A percentile compares a stretch with the other conserved stretches of the same genome.
These are phyloP conservation scores for Sporisorium sorghi DNA, from an alignment of 1,284 basidiomycete species.

Conservation along the genomic window DNA sequence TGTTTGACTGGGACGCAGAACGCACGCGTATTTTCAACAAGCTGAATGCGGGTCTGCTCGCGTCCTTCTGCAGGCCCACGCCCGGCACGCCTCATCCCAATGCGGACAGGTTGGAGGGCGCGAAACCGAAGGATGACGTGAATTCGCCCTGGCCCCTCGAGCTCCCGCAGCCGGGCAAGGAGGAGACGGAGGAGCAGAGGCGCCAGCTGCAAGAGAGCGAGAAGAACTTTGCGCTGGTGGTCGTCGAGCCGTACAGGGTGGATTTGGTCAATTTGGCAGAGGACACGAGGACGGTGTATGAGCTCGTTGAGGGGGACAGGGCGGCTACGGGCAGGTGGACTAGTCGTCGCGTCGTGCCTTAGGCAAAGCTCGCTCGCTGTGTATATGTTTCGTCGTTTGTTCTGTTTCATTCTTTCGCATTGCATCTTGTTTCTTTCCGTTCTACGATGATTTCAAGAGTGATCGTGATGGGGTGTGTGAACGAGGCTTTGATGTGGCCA, in stretches of 20 bases:
- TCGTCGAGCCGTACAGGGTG: slow-evolving; percentile 67
- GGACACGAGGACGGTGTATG: slow-evolving; percentile 63
- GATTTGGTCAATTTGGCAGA: slow-evolving; percentile 66
- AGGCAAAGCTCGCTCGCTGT: not conserved
- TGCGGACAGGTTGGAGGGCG: slow-evolving; percentile 13
- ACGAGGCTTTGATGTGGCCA: no score
- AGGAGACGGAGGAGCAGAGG: slow-evolving; percentile 64
- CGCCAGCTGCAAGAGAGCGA: slow-evolving; percentile 56
- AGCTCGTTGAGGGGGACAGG: slow-evolving; percentile 32
- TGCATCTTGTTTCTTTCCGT: not conserved
- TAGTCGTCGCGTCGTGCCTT: slow-evolving; percentile 64
- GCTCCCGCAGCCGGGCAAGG: slow-evolving; percentile 60
- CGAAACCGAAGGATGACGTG: slow-evolving; percentile 38
- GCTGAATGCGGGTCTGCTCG: slow-evolving; percentile 67
- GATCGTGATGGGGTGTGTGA: no score
- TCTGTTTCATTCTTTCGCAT: not conserved
- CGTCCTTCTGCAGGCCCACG: slow-evolving; percentile 68
- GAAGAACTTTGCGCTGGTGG: slow-evolving; percentile 65
- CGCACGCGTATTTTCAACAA: slow-evolving; percentile 68
- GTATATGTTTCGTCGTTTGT: not conserved
- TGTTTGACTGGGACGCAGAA: slow-evolving; percentile 69
- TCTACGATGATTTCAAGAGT: no score
- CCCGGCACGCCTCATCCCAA: slow-evolving; percentile 65
- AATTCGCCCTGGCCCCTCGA: slow-evolving; percentile 60
- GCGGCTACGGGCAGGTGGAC: slow-evolving; percentile 56